Evolutionary conservation across 306 rosid species (phyloP), one percentile per base, ranked within the genome.

Genomic region (Castanea mollissima): DNA sequence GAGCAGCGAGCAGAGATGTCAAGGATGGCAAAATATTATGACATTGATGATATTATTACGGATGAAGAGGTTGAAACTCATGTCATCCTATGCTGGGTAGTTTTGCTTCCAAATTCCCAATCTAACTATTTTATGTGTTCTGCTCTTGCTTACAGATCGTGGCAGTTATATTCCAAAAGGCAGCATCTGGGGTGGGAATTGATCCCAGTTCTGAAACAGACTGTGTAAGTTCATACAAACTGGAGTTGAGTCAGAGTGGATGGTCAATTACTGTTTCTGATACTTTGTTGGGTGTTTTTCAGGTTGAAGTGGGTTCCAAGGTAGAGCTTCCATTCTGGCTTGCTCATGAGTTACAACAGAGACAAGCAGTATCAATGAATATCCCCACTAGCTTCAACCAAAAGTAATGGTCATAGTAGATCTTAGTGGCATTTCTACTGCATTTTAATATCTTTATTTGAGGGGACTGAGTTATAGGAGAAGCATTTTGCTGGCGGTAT

Each of bases 311-410:
- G 13, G 97, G 92, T 79, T 95, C 99, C 31, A 92, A 90, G 85
- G 98, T 95, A 75, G 93, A 91, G 81, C 84, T 92, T 74, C 98
- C 99, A 27, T 92, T 92, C 80, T 95, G 99, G 99, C 99, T 95
- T 83, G 96, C 94, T 60, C 86, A 89, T 46, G 97, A 95, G 81
- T 86, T 95, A 35, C 94, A 95, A 56, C 69, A 78, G 68, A 84
- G 97, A 84, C 94, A 92, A 90, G 89, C 92, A 51, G 92, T 79
- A 64, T 85, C 89, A 65, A 85, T 89, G 79, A 86, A 84, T 78
- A 84, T 90, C 27, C 97, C 99, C 51, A 18, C 90, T 49, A 89
- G 98, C 86, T 92, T 95, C 83, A 89, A 91, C 85, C 92, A 92
- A 89, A 90, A 87, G 98, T 92, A 91, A 83, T 78, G 60, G 31